Evolutionary conservation across 768 basidiomycete species (phyloP), one percentile per base, ranked within the genome.

Genomic region (Serendipita sp.): DNA sequence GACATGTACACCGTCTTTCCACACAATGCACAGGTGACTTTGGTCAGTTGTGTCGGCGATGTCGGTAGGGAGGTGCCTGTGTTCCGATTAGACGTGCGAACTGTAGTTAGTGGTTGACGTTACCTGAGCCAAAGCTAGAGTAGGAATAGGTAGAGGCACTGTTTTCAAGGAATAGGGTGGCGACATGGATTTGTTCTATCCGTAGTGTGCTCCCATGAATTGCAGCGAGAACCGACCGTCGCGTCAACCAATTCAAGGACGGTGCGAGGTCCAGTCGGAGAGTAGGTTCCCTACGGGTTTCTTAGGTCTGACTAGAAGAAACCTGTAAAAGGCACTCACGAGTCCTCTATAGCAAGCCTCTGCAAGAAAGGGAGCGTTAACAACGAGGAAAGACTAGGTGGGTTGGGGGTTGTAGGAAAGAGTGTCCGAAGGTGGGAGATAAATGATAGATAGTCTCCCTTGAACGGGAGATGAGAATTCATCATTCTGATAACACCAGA

Each of bases 231-330:
- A 98, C 87, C 3, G 85, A 84, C 33, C 92, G 84, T 31, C 93
- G 81, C 15, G 88, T 87, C n/a, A 98, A 78, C 89, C 91, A 98
- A 70, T 90, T 93, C 37, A 99, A 76, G 11, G 92, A 89, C 0
- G 94, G 91, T 0, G 96, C 93, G n/a, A 89, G 76, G 71, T 98
- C 96, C 16, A 99, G 80, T 6, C 96, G 85, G 34, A 96, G 77
- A 0, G 93, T 91, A 0, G 95, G 91, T 69, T 99, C 95, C 27
- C 93, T 91, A 53, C 3, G 15, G 31, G 34, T n/a, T 43, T 52
- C 40, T 64, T 62, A 65, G 64, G 65, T 31, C 33, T 5, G 23
- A 1, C 23, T 23, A 71, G n/a, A 52, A 10, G 55, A 60, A 23
- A n/a, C 10, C 33, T 11, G 36, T n/a, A 1, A n/a, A 23, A 37